Evolutionary conservation across 768 basidiomycete species (phyloP).

Genomic region (Phlegmacium glaucopus): DNA sequence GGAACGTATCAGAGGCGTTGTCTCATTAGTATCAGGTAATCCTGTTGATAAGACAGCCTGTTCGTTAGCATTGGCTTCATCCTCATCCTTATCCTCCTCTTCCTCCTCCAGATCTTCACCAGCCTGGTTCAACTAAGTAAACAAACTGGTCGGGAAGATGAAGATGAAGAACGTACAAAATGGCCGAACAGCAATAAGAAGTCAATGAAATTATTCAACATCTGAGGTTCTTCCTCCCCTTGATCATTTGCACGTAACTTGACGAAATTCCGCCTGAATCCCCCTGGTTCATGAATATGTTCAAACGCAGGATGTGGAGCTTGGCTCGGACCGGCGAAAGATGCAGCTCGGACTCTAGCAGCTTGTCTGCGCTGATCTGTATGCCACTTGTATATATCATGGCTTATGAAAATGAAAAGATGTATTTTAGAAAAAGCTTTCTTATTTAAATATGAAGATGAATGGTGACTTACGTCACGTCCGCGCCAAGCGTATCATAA

Average conservation of each 20-base stretch:
- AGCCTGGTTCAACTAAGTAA: conserved; percentile 46
- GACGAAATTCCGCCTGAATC: conserved; percentile 89
- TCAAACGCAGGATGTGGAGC: conserved; percentile 76
- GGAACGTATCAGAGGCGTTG: conserved; percentile 49
- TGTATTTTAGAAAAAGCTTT: neutral
- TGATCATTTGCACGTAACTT: conserved; percentile 67
- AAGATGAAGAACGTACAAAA: conserved; percentile 60
- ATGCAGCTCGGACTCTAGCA: conserved; percentile 63
- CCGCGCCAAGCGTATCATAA: conserved; percentile 83
- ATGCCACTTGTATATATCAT: conserved; percentile 96
- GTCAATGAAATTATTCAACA: conserved; percentile 87
- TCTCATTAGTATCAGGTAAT: conserved; percentile 39
- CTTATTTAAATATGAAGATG: conserved; percentile 3
- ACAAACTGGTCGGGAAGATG: conserved; percentile 2
- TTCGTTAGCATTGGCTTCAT: conserved; percentile 37
- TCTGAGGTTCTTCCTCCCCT: conserved; percentile 55
- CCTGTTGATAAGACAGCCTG: conserved; percentile 14
- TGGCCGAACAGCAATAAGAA: conserved; percentile 95
- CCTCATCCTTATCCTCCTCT: conserved; percentile 77
- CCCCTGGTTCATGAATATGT: conserved; percentile 94
- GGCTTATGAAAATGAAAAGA: conserved; percentile 37
- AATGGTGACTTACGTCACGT: conserved; percentile 75
- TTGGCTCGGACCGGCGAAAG: conserved; percentile 56
- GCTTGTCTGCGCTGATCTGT: conserved; percentile 62
- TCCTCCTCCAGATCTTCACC: conserved; percentile 89